These are phyloP conservation scores for Odontarrhena argentea DNA, from an alignment of 345 rosid species.

Conservation along the genomic window DNA sequence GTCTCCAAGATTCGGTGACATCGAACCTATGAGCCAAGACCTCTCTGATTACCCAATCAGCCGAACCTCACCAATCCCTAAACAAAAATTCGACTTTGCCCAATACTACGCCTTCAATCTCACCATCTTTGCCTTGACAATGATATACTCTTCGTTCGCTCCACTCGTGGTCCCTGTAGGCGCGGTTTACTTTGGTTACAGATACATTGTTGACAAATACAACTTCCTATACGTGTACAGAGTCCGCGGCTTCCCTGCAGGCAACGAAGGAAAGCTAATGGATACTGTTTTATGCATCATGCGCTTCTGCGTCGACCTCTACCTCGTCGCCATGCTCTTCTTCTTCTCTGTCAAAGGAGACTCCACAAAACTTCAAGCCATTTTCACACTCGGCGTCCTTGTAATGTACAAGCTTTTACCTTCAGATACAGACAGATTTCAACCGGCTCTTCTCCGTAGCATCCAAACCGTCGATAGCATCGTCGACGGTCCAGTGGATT, in stretches of 20 bases:
- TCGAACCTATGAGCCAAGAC: constrained; percentile 63
- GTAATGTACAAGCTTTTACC: constrained; percentile 88
- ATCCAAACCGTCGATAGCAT: constrained; percentile 74
- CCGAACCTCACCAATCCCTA: constrained; percentile 86
- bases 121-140: constrained; percentile 87
- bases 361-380: constrained; percentile 93
- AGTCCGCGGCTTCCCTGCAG: constrained; percentile 94
- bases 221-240: constrained; percentile 91
- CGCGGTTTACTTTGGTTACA: constrained; percentile 87
- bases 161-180: constrained; percentile 96
- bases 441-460: constrained; percentile 70
- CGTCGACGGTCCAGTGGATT: constrained; percentile 80
- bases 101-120: constrained; percentile 94
- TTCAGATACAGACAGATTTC: constrained; percentile 63
- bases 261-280: constrained; percentile 97
- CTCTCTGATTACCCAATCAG: constrained; percentile 81
- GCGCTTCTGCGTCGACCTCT: constrained; percentile 90
- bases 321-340: constrained; percentile 78
- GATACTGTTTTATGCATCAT: constrained; percentile 81
- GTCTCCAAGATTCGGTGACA: constrained; percentile 55
- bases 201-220: constrained; percentile 95
- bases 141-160: constrained; percentile 91
- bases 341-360: constrained; percentile 94
- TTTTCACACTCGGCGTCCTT: constrained; percentile 82
- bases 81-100: constrained; percentile 94